Base-by-base conservation (phyloP, 768 basidiomycete species). In the Termitomyces heimii region DNA sequence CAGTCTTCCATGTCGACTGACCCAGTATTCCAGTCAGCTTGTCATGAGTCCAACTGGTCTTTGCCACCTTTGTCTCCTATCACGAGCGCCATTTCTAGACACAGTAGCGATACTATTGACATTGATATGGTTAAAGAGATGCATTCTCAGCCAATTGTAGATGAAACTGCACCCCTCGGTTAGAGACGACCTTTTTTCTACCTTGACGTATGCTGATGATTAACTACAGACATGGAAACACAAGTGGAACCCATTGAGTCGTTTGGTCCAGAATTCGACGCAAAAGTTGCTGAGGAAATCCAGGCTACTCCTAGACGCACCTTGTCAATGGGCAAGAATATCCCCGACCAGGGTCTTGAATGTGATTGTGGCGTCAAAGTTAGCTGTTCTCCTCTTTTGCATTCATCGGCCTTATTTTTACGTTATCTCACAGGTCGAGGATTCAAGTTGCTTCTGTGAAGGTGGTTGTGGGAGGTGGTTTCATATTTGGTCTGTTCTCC, bases 391-490 rank as follows among this genome's bases (percentile, higher is more conserved):
- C 29, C 18, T 28, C 12, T 31, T 22, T 22, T 34, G n/a, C 13
- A n/a, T 14, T 35, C 22, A n/a, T 55, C 29, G 2, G 13, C 26
- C 10, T 20, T 1, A 20, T 29, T 40, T 31, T 22, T 22, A 40
- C 14, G 13, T 46, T 18, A 29, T 28, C 16, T 58, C 58, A 29
- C 65, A 90, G 87, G 64, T 75, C 16, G 83, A 85, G 29, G 86
- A 86, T 60, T 75, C 79, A 24, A 65, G 62, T 29, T 78, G 82
- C 55, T 77, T 82, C 55, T 93, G 90, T 64, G 88, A 92, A 58
- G 84, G 83, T 9, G 82, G 77, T n/a, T 92, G 91, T 68, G 74
- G 74, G 18, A 79, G 74, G 56, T 91, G 89, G 89, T 86, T 81
- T 66, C 91, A 93, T 67, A 63, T 84, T 43, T 93, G 90, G 90